phyloP scores from a whole-genome alignment of 495 filamentous ascomycete genomes.

The Aspergillus steynii region DNA sequence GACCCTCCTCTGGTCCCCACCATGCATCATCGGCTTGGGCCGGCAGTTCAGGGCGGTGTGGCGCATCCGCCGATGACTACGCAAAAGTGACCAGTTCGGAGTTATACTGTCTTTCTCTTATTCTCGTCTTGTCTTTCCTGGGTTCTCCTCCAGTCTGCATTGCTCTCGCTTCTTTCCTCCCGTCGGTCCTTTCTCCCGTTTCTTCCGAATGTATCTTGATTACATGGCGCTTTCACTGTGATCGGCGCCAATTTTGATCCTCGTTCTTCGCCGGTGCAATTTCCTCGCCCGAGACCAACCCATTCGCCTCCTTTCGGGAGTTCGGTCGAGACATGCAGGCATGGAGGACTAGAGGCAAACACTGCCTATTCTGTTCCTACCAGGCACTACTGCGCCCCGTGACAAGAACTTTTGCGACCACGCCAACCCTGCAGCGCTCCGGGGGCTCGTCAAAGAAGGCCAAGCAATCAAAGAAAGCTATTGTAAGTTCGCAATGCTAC shows the following conservation, averaged over 20 bases:
- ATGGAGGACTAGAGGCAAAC: slow-evolving; percentile 39
- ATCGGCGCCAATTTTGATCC: background rate
- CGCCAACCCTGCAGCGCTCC: slow-evolving; percentile 27
- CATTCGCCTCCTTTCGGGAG: too few species aligned
- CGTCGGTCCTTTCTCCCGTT: background rate
- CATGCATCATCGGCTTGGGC: slow-evolving; percentile 9
- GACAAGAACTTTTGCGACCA: slow-evolving; percentile 36
- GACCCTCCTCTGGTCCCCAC: slow-evolving; percentile 15
- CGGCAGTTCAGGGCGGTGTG: slow-evolving; percentile 15
- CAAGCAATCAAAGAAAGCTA: slow-evolving; percentile 1
- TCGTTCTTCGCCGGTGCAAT: background rate
- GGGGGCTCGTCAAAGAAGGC: slow-evolving; percentile 16
- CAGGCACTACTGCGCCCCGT: slow-evolving; percentile 26
- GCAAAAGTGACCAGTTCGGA: background rate
- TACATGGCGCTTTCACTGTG: too few species aligned
- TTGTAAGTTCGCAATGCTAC: slow-evolving; percentile 1
- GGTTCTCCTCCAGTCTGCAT: too few species aligned
- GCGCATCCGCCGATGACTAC: background rate
- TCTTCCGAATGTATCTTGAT: too few species aligned
- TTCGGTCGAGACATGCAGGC: slow-evolving; percentile 31
- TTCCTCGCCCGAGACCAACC: too few species aligned
- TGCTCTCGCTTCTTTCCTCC: too few species aligned
- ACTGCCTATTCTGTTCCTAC: slow-evolving; percentile 37
- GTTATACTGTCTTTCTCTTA: background rate
- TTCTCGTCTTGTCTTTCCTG: background rate